Evolutionary conservation across 352 stramenopile species (phyloP), one percentile per base, ranked within the genome.

Genomic region (Phytophthora sp.): DNA sequence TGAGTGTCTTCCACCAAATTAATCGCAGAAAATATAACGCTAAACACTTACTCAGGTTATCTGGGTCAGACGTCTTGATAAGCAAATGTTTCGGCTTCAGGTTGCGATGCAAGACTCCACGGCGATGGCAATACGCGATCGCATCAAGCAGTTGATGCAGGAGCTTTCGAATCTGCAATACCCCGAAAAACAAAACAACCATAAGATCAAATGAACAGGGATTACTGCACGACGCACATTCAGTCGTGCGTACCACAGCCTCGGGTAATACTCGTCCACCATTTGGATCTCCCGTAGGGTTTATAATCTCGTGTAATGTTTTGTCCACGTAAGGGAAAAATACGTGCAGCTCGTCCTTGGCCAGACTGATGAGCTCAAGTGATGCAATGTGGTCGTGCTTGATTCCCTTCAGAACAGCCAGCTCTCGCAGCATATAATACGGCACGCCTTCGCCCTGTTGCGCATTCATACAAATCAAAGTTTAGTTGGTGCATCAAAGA

Each of bases 341-440:
- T 10, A 96, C 84, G 48, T 96, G 85, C 1, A 97, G 82, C 42
- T 96, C 86, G 44, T 96, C 86, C 30, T 90, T 84, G 15, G 84
- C 87, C 3, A 97, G 71, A 42, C 83, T 94, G 54, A 97, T 94
- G 61, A 94, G 84, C 49, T 96, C 84, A 34, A 97, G 69, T 1
- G 85, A 88, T 20, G 90, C 86, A 65, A 97, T 96, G 72, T 97
- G 79, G 34, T 90, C 84, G 38, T 97, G 91, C 46, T 84, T 78
- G 56, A 97, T 91, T 18, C 88, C 87, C 44, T 93, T 91, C 10
- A 97, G 57, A 21, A 97, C 91, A 11, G 91, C 89, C 23, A 97
- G 56, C 53, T 97, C 91, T 43, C 91, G 76, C 9, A 97, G 75
- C 91, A 97, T 97, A 61, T 97, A 97, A 54, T 97, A 97, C n/a